phyloP scores from a whole-genome alignment of 73 alveolate species.

The Tetrahymena borealis region DNA sequence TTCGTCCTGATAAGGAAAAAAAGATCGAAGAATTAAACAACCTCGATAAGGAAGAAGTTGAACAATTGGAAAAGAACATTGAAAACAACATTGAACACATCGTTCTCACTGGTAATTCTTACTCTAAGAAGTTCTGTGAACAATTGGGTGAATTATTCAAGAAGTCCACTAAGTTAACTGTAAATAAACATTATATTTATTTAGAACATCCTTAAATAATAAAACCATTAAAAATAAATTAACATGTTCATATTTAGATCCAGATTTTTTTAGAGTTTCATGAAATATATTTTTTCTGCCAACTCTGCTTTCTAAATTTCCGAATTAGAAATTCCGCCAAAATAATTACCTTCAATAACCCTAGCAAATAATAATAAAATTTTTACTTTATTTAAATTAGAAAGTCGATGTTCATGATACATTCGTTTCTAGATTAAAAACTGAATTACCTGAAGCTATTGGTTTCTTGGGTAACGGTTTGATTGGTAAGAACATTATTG shows the following conservation, averaged over 20 bases:
- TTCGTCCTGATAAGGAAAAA: background rate
- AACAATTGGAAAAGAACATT: background rate
- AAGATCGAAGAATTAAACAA: background rate
- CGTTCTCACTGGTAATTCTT: constrained; percentile 29
- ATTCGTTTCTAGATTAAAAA: constrained; percentile 33
- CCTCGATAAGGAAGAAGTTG: background rate
- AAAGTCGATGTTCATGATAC: constrained; percentile 29
- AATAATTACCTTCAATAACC: background rate
- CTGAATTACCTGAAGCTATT: constrained; percentile 33
- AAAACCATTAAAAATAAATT: too few relatives aligned
- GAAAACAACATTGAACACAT: constrained; percentile 3
- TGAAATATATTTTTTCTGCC: background rate
- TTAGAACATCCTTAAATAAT: background rate
- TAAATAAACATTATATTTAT: background rate
- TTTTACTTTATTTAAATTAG: constrained; percentile 8
- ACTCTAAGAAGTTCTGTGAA: constrained; percentile 31
- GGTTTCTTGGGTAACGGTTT: constrained; percentile 16
- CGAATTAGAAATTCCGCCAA: background rate
- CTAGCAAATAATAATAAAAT: background rate
- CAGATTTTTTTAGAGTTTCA: background rate
- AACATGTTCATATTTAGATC: too few relatives aligned
- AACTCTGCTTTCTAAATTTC: background rate
- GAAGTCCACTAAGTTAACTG: background rate
- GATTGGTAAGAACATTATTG: constrained; percentile 23
- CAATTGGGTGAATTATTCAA: constrained; percentile 12